These are phyloP conservation scores for Lentinula aciculospora DNA, from an alignment of 768 basidiomycete species.

Conservation along the genomic window DNA sequence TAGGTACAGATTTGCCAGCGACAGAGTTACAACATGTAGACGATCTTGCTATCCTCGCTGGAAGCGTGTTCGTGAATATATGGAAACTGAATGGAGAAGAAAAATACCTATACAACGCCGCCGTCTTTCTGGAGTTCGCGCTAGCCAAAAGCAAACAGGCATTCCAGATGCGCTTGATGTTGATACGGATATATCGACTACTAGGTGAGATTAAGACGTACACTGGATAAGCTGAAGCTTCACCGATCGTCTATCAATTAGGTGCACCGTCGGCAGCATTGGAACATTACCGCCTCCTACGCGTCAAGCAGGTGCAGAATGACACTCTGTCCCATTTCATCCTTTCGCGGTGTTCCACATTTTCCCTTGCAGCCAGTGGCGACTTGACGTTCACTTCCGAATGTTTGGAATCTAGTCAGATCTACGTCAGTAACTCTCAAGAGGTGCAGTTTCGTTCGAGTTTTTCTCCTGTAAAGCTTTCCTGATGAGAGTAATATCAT, in stretches of 20 bases:
- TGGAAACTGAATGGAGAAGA: slow-evolving; percentile 56
- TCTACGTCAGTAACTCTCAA: slow-evolving; percentile 73
- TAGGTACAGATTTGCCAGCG: slow-evolving; percentile 59
- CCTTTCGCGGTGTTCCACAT: slow-evolving; percentile 71
- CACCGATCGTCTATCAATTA: slow-evolving; percentile 20
- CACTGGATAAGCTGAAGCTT: not conserved
- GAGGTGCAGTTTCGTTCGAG: slow-evolving; percentile 40
- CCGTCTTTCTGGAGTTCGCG: slow-evolving; percentile 66
- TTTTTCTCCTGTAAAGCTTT: slow-evolving; percentile 5
- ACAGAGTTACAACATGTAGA: slow-evolving; percentile 88
- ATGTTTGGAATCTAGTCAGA: slow-evolving; percentile 74
- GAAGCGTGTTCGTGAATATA: slow-evolving; percentile 56
- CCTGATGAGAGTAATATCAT: slow-evolving; percentile 12
- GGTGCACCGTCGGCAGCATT: slow-evolving; percentile 69
- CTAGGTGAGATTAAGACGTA: slow-evolving; percentile 44
- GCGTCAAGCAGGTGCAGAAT: slow-evolving; percentile 80
- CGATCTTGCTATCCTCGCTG: slow-evolving; percentile 74
- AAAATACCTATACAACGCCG: slow-evolving; percentile 57
- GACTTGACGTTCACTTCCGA: slow-evolving; percentile 74
- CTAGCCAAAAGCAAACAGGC: slow-evolving; percentile 69
- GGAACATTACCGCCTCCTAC: slow-evolving; percentile 74
- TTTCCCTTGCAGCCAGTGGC: slow-evolving; percentile 70
- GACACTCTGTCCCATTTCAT: slow-evolving; percentile 87
- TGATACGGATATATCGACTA: slow-evolving; percentile 78
- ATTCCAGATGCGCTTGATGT: slow-evolving; percentile 70